These are phyloP conservation scores for Mollisia scopiformis DNA, from an alignment of 2,329 filamentous ascomycete genomes.

Conservation along the genomic window DNA sequence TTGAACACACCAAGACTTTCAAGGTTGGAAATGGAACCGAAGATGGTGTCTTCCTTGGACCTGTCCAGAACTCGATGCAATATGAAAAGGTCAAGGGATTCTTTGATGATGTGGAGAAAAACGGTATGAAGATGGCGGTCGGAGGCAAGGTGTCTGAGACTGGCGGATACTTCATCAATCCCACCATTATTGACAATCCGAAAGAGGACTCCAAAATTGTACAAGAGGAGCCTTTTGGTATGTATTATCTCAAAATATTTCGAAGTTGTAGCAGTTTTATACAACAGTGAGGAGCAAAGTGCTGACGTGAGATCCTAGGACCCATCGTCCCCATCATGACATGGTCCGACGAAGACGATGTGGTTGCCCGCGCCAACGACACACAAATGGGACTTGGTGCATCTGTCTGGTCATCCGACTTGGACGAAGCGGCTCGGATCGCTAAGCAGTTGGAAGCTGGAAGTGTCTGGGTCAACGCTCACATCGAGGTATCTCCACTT, in stretches of 20 bases:
- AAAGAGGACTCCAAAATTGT: conserved; percentile 58
- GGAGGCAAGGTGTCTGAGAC: conserved; percentile 42
- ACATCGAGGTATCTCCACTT: conserved; percentile 47
- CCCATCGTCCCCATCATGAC: conserved; percentile 12
- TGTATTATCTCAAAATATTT: conserved; percentile 22
- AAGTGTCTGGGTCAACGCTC: conserved; percentile 64
- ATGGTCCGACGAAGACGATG: conserved; percentile 43
- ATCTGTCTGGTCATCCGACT: conserved; percentile 60
- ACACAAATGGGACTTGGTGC: conserved; percentile 56
- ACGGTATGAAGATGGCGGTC: conserved; percentile 53
- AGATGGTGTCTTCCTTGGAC: conserved; percentile 50
- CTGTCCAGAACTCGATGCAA: conserved; percentile 67
- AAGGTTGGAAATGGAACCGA: conserved; percentile 42
- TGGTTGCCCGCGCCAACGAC: conserved; percentile 58
- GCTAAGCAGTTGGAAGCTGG: conserved; percentile 59
- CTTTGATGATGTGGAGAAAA: conserved; percentile 56
- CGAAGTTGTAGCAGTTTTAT: no score
- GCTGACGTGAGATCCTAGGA: conserved; percentile 1
- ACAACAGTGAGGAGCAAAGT: background rate
- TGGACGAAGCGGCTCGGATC: conserved; percentile 53
- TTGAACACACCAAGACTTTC: conserved; percentile 45
- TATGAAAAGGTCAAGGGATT: conserved; percentile 61
- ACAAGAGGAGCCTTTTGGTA: conserved; percentile 62
- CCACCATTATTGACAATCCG: conserved; percentile 61
- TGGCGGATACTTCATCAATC: conserved; percentile 59